Evolutionary conservation across 2,329 filamentous ascomycete genomes (phyloP).

Genomic region (Fusarium proliferatum): DNA sequence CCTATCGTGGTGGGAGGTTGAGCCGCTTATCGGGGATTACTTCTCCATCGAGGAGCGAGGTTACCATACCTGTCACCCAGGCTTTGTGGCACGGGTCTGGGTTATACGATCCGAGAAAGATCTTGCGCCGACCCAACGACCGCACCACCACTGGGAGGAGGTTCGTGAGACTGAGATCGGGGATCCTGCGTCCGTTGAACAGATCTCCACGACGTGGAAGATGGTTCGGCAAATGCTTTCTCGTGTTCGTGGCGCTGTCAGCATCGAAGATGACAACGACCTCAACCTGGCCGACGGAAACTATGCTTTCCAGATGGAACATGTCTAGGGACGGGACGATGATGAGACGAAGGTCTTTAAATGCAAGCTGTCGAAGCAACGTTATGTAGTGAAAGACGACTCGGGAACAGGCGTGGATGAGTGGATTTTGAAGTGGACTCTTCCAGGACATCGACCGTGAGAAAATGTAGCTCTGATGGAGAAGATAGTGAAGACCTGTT

Average conservation of each 20-base stretch:
- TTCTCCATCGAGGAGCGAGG: background rate
- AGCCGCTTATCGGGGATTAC: background rate
- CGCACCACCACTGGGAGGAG: background rate
- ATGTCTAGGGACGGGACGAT: background rate
- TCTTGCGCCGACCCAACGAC: background rate
- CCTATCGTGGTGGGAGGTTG: background rate
- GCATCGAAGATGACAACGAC: rapidly evolving
- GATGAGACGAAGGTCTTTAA: rapidly evolving
- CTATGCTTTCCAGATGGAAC: background rate
- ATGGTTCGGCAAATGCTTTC: background rate
- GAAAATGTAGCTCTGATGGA: too few species aligned
- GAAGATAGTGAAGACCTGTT: background rate
- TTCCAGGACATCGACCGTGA: background rate
- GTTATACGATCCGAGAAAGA: rapidly evolving
- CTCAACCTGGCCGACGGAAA: rapidly evolving
- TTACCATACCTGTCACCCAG: background rate
- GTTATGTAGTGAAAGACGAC: background rate
- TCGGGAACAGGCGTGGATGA: background rate
- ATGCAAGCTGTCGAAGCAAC: background rate
- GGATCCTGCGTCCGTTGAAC: rapidly evolving
- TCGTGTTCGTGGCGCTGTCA: background rate
- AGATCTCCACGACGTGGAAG: background rate
- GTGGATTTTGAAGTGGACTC: background rate
- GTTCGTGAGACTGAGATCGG: background rate
- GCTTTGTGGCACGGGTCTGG: background rate